Evolutionary conservation across 495 filamentous ascomycete genomes (phyloP).

Genomic region (Neurospora tetrasperma): DNA sequence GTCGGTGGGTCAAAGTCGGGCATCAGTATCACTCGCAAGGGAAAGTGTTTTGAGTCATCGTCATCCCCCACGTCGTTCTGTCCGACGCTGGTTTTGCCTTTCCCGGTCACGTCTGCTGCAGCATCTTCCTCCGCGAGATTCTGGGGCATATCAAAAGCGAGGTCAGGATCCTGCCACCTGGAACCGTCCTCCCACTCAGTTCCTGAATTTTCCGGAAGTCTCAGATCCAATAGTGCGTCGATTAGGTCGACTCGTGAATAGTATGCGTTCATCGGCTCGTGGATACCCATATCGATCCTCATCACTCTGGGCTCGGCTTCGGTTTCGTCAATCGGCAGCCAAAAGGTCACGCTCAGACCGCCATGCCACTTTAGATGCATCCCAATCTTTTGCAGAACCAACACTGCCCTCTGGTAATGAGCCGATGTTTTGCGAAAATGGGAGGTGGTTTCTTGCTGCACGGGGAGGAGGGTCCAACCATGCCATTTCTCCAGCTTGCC

Average conservation of each 20-base stretch:
- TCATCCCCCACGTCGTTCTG: neutral
- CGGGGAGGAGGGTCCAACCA: neutral
- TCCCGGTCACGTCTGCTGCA: neutral
- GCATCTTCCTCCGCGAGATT: neutral
- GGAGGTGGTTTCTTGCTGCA: neutral
- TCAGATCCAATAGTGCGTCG: neutral
- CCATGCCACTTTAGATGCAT: neutral
- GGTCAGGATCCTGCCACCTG: neutral
- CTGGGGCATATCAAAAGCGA: neutral
- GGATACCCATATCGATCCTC: neutral
- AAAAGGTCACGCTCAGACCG: neutral
- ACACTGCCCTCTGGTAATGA: neutral
- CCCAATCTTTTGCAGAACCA: neutral
- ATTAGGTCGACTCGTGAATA: neutral
- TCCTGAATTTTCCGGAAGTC: neutral
- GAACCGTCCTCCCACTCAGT: neutral
- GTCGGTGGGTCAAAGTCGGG: neutral
- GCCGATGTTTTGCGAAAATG: neutral
- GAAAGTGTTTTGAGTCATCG: neutral
- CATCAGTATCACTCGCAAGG: neutral
- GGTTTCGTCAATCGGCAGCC: neutral
- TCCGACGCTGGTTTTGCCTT: too few species aligned
- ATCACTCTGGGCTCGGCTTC: neutral
- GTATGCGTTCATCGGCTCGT: neutral
- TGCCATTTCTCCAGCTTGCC: conserved; percentile 1